These are phyloP conservation scores for Podospora fimiseda DNA, from an alignment of 495 filamentous ascomycete species.

Conservation along the genomic window DNA sequence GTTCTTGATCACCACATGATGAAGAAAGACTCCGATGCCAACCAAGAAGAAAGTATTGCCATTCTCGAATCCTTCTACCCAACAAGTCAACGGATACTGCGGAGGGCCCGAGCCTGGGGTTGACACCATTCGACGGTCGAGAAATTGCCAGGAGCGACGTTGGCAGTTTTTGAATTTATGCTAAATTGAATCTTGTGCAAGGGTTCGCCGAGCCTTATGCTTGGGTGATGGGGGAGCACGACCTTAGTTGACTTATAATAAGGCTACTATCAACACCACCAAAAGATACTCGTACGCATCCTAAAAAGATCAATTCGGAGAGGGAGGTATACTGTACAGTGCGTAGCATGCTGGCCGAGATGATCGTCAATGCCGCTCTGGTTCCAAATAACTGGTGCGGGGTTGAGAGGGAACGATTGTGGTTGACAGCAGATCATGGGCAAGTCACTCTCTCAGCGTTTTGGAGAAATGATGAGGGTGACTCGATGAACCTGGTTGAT, in stretches of 20 bases:
- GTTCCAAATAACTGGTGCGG: not conserved
- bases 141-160: constrained; percentile 26
- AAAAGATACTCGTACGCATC: not conserved
- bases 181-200: constrained; percentile 25
- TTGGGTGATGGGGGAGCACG: constrained; percentile 1
- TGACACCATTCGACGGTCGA: constrained; percentile 13
- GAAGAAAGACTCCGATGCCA: too few relatives aligned
- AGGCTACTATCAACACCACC: not conserved
- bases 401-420: not conserved
- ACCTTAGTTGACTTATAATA: not conserved
- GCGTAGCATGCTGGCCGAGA: not conserved
- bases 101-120: constrained; percentile 15
- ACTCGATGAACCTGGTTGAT: not conserved
- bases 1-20: constrained; percentile 11
- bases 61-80: constrained; percentile 24
- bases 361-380: not conserved
- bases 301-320: not conserved
- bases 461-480: not conserved
- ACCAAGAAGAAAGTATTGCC: not conserved
- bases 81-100: constrained; percentile 3
- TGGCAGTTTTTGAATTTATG: constrained; percentile 28
- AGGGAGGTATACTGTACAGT: not conserved
- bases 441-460: not conserved
- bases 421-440: not conserved
- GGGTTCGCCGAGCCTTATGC: constrained; percentile 16